Conservation (phyloP, 2,329 filamentous ascomycete genomes). For the Colletotrichum destructivum region DNA sequence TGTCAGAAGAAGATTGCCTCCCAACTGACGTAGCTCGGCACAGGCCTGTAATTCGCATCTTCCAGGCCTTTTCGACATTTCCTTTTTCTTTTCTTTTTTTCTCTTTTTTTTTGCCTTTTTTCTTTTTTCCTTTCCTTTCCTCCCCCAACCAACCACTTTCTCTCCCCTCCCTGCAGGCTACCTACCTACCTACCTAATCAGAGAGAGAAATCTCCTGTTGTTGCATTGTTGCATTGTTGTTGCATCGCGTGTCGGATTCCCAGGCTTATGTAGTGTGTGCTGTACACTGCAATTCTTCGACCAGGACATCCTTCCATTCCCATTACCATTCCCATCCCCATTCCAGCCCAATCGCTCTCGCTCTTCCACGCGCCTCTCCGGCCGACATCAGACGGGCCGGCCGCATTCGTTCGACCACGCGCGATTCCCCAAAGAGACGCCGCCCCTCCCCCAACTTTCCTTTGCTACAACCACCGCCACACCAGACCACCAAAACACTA, state of each 20-base stretch:
- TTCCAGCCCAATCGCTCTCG: not conserved
- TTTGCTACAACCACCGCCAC: conserved; percentile 25
- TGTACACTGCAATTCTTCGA: not conserved
- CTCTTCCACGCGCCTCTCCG: not conserved
- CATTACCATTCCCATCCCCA: not conserved
- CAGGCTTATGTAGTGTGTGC: not conserved
- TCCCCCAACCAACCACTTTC: too few relatives aligned
- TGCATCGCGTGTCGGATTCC: conserved; percentile 12
- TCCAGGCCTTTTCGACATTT: not conserved
- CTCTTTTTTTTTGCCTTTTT: not conserved
- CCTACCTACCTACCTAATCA: too few relatives aligned
- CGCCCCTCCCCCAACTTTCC: conserved; percentile 12
- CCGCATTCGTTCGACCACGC: conserved; percentile 33
- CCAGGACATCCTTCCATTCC: conserved; percentile 15
- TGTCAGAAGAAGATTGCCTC: conserved; percentile 34
- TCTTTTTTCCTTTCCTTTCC: too few relatives aligned
- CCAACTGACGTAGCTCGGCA: conserved; percentile 33
- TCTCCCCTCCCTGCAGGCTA: too few relatives aligned
- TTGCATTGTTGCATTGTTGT: not conserved
- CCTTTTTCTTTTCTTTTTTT: not conserved
- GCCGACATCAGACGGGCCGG: conserved; percentile 33
- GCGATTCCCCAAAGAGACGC: conserved; percentile 27
- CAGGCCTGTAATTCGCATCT: conserved; percentile 4
- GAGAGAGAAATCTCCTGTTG: not conserved
- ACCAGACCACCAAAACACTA: conserved; percentile 19